Percentiles rank a stretch among this genome's conserved stretches.
phyloP scores from a whole-genome alignment of 495 filamentous ascomycete species.

The Penicillium silybi region DNA sequence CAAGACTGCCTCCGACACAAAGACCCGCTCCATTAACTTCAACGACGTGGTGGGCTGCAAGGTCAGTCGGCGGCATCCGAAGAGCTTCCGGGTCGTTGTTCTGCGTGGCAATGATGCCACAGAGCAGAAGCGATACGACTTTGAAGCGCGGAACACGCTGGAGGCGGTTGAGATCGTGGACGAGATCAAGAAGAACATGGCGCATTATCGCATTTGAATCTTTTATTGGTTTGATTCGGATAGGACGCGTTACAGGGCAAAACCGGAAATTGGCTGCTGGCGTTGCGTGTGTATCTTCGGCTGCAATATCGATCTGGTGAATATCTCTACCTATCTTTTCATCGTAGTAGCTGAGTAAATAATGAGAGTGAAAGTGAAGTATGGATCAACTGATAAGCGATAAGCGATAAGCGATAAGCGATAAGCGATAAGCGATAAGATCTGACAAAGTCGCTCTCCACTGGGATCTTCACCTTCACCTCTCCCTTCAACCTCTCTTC shows the following conservation, averaged over 20 bases:
- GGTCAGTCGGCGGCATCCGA: slow-evolving; percentile 83
- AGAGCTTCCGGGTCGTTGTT: slow-evolving; percentile 85
- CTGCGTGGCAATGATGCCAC: slow-evolving; percentile 62
- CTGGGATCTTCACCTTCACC: not conserved
- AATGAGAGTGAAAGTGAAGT: not conserved
- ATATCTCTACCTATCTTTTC: not conserved
- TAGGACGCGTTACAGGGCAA: not conserved
- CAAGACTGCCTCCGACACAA: slow-evolving; percentile 55
- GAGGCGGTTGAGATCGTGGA: slow-evolving; percentile 87
- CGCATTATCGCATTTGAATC: slow-evolving; percentile 43
- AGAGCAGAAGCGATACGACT: slow-evolving; percentile 94
- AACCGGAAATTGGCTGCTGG: slow-evolving; percentile 1
- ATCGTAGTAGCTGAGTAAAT: not conserved
- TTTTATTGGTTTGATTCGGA: not conserved
- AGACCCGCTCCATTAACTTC: slow-evolving; percentile 89
- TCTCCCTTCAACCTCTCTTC: not conserved
- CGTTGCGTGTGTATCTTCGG: slow-evolving; percentile 1
- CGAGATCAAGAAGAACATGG: slow-evolving; percentile 70
- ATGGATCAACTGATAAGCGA: not conserved
- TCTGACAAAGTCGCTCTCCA: not conserved
- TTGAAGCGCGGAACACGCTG: slow-evolving; percentile 73
- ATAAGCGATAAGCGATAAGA: slow-evolving; percentile 2
- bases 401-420: not conserved
- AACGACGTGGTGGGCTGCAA: slow-evolving; percentile 91
- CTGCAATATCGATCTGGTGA: not conserved